Base-by-base conservation (phyloP, 2,329 filamentous ascomycete species). In the Colletotrichum chlorophyti region DNA sequence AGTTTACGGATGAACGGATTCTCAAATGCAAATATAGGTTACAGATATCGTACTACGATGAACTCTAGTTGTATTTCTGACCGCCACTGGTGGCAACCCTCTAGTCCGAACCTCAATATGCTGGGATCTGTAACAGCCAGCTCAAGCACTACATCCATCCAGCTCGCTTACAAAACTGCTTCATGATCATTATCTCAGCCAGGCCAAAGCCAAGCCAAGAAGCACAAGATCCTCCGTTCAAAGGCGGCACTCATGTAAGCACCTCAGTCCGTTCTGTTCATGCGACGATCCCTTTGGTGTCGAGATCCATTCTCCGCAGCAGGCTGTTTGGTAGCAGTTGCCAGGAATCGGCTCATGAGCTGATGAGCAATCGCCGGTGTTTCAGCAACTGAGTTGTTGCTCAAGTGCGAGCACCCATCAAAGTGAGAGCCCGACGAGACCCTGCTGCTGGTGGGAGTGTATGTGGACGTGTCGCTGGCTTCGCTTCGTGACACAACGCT, bases 401-500 rank as follows among this genome's bases (percentile, higher is more conserved):
- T 49, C n/a, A 55, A 2, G 14, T 58, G 58, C 11, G 40, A 32
- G 21, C n/a, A 15, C 7, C 58, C 58, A 17, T 60, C 58, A 6
- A 12, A 35, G 40, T 52, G 23, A n/a, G 51, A 50, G 40, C 46
- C 27, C 4, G 58, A 60, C 5, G 58, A 52, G 52, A 58, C 53
- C 15, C 58, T 38, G 21, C 58, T 60, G 58, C 53, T 58, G 6
- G 53, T 15, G 15, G 53, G 40, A 21, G 53, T 58, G 40, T 10
- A 31, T 7, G 53, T 58, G 40, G 7, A 31, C 9, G 31, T 34
- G 10, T 50, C 46, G 38, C 40, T 52, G 19, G 43, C 45, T 42
- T 58, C 53, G 53, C 38, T 32, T 21, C 38, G 55, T 32, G 58
- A 60, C 34, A 31, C 45, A 27, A 58, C 42, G 58, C 53, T 60